Percentiles rank a stretch among this genome's conserved stretches.
phyloP scores from a whole-genome alignment of 148 eudicot species.

The Camellia granthamiana region DNA sequence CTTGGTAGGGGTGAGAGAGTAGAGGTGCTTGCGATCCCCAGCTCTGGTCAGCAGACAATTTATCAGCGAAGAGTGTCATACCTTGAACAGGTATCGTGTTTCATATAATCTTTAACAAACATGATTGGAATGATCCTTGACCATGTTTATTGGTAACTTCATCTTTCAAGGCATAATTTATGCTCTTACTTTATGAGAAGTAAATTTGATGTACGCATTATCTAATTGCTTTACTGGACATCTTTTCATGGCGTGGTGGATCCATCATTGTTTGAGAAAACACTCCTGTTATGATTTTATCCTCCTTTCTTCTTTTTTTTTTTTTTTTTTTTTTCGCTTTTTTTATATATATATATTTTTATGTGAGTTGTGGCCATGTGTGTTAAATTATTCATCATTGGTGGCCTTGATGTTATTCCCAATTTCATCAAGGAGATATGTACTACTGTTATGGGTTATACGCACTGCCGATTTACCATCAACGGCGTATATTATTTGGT shows the following conservation, averaged over 20 bases:
- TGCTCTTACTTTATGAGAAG: background rate
- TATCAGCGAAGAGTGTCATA: slow-evolving; percentile 65
- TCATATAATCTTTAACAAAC: background rate
- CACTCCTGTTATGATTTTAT: background rate
- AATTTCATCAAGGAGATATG: background rate
- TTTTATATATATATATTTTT: background rate
- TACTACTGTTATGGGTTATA: background rate
- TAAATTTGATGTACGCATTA: background rate
- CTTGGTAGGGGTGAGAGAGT: slow-evolving; percentile 90
- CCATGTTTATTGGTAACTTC: background rate
- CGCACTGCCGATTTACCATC: background rate
- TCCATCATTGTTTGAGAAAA: background rate
- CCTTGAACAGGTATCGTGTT: slow-evolving; percentile 74
- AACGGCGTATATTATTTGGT: background rate
- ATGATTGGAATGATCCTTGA: background rate
- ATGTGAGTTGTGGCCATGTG: background rate
- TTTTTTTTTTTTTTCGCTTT: too few species aligned
- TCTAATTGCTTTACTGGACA: background rate
- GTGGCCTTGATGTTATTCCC: background rate
- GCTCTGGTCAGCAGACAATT: slow-evolving; percentile 50
- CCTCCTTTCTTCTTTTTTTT: background rate
- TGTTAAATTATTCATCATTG: background rate
- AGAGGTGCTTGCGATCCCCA: slow-evolving; percentile 86
- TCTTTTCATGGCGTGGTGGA: background rate
- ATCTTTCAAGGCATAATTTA: background rate